Percentiles rank a stretch among this genome's conserved stretches.
Evolutionary conservation across 495 filamentous ascomycete genomes (phyloP).

Genomic region (Hyaloscypha bicolor): DNA sequence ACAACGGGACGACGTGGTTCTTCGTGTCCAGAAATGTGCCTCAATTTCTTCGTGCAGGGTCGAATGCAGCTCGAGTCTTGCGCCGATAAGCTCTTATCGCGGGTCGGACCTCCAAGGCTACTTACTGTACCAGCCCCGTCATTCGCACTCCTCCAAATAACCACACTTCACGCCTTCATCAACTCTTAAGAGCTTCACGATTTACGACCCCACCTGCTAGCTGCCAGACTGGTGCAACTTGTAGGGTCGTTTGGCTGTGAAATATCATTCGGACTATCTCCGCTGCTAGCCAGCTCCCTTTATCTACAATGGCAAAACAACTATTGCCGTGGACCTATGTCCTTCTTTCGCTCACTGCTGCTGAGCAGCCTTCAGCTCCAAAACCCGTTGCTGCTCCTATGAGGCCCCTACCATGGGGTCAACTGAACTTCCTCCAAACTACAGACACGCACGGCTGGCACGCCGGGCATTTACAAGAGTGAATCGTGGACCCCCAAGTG

Average conservation of each 20-base stretch:
- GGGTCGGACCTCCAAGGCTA: not conserved
- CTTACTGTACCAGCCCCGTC: not conserved
- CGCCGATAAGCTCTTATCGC: slow-evolving; percentile 1
- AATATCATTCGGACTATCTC: not conserved
- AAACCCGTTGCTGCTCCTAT: slow-evolving; percentile 79
- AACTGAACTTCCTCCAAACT: slow-evolving; percentile 92
- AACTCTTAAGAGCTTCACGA: not conserved
- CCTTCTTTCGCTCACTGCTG: slow-evolving; percentile 37
- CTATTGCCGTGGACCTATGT: slow-evolving; percentile 17
- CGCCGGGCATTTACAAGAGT: slow-evolving; percentile 90
- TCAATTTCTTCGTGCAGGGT: too few species aligned
- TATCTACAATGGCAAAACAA: slow-evolving; percentile 31
- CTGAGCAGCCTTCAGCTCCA: slow-evolving; percentile 79
- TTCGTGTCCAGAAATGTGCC: too few species aligned
- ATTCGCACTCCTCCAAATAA: not conserved
- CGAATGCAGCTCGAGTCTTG: not conserved
- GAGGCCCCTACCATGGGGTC: slow-evolving; percentile 82
- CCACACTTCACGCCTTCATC: not conserved
- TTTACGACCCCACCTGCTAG: not conserved
- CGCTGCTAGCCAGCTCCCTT: not conserved
- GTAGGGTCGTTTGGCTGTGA: too few species aligned
- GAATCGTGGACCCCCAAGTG: slow-evolving; percentile 25
- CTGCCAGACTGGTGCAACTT: not conserved
- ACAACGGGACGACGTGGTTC: too few species aligned
- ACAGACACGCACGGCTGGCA: slow-evolving; percentile 97